Evolutionary conservation across 306 rosid genomes (phyloP), one percentile per base, ranked within the genome.

Genomic region (Prunus mume): DNA sequence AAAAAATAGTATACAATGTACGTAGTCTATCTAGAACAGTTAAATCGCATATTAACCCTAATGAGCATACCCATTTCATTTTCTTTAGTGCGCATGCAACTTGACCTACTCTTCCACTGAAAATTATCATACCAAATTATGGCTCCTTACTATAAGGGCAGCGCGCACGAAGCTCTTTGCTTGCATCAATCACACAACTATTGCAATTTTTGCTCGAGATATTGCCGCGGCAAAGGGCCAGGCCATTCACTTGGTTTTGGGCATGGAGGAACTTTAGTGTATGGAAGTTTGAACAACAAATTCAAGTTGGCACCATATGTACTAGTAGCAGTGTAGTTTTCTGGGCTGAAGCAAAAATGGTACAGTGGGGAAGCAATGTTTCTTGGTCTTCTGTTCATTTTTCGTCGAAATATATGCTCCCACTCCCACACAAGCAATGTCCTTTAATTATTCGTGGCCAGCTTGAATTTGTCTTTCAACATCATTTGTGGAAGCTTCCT

Each of bases 331-430:
- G 96, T 86, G 85, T 65, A 87, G 75, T 86, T 83, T 49, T 85
- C 70, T 5, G 72, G 64, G 77, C 14, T 79, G 43, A 87, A 88
- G 57, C 97, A 92, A 24, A 82, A 55, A 50, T 87, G 85, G 32
- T 76, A 72, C 28, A 92, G 90, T 32, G 88, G 87, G 19, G 77
- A 77, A 0, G 72, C 81, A 41, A 34, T 1, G 41, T 34, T 34
- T 34, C 41, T 5, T 34, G 8, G 41, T 6, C 41, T 34, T 34
- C 41, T 34, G 41, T 34, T 34, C 27, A 19, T n/a, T 55, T 51
- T 3, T 55, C 13, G 1, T 51, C 41, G 41, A 34, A 34, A 34
- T 34, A 34, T 6, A 34, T 34, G 8, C 41, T 34, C 41, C 2
- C 41, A 34, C 41, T 34, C 8, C 41, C 41, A 34, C 41, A 34